Evolutionary conservation across 1,139 yeast genomes (phyloP), one percentile per base, ranked within the genome.

Genomic region (Suhomyces chickasaworum): DNA sequence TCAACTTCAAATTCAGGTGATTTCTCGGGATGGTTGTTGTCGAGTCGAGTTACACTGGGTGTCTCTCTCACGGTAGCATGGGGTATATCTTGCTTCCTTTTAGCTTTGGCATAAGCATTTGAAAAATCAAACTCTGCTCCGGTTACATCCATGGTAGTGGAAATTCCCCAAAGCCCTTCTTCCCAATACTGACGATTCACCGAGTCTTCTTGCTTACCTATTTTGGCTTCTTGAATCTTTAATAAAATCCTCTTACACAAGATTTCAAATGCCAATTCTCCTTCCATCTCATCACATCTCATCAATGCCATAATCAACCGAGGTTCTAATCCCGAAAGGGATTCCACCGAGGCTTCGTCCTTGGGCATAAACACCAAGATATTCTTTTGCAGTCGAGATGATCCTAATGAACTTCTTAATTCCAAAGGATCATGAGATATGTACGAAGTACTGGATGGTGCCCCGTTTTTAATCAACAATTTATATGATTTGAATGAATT

Each of bases 211-310:
- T 25, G 16, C 7, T 31, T 33, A 7, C 31, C 49, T 16, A 37
- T 25, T 31, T 44, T 48, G 3, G 31, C 43, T 15, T 54, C 57
- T 30, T 52, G 53, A 27, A 53, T 53, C 43, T 48, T 51, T 36
- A 55, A 45, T 30, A 55, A 46, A n/a, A 55, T 39, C 18, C 54
- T 37, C 42, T 55, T 55, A 51, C 55, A 46, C 45, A 51, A 38
- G 29, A 55, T 51, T 41, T 50, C 52, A 37, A 53, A 53, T 20
- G 55, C 57, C 21, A 51, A 32, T 30, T 47, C 45, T 4, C 58
- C 58, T 40, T 53, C 58, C 45, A 47, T 42, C 34, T 53, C 56
- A 33, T 53, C 56, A 25, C 50, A 39, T 23, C 48, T 34, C 58
- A 55, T 49, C 35, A 52, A 47, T 8, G 54, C 48, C 22, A 52